These are phyloP conservation scores for Mycena leptocephala DNA, from an alignment of 768 basidiomycete genomes.

Conservation along the genomic window DNA sequence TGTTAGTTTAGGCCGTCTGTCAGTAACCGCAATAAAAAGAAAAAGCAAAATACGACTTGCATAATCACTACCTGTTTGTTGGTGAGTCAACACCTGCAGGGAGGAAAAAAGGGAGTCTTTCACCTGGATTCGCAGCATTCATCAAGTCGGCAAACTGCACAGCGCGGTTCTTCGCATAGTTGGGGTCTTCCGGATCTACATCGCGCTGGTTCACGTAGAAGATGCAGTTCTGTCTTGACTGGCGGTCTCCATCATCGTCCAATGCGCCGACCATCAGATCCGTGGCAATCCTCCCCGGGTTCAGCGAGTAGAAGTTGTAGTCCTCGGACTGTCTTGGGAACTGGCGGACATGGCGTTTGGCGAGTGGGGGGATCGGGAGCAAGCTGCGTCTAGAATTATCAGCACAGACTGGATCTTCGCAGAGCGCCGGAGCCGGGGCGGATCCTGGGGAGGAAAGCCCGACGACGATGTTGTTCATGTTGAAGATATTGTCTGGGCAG, in stretches of 20 bases:
- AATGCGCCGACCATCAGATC: slow-evolving; percentile 4
- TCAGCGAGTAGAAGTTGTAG: neutral
- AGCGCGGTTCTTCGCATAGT: slow-evolving; percentile 10
- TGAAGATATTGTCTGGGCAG: neutral
- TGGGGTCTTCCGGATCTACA: neutral
- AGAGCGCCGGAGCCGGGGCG: neutral
- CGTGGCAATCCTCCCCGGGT: neutral
- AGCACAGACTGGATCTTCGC: neutral
- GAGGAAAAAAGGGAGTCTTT: too few species aligned
- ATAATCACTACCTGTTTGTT: too few species aligned
- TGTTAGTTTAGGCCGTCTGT: neutral
- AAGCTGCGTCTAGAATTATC: too few species aligned
- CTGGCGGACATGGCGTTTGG: too few species aligned
- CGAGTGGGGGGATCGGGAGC: too few species aligned
- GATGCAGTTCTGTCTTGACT: slow-evolving; percentile 1
- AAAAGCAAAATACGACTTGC: neutral
- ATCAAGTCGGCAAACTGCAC: neutral
- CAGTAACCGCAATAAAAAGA: neutral
- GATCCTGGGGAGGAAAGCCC: neutral
- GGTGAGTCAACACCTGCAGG: too few species aligned
- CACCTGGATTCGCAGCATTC: neutral
- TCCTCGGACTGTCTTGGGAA: neutral
- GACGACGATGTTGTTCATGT: neutral
- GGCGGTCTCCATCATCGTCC: neutral
- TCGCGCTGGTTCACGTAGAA: slow-evolving; percentile 14